phyloP scores from a whole-genome alignment of 2,329 filamentous ascomycete genomes.

The Apiospora malaysiana region DNA sequence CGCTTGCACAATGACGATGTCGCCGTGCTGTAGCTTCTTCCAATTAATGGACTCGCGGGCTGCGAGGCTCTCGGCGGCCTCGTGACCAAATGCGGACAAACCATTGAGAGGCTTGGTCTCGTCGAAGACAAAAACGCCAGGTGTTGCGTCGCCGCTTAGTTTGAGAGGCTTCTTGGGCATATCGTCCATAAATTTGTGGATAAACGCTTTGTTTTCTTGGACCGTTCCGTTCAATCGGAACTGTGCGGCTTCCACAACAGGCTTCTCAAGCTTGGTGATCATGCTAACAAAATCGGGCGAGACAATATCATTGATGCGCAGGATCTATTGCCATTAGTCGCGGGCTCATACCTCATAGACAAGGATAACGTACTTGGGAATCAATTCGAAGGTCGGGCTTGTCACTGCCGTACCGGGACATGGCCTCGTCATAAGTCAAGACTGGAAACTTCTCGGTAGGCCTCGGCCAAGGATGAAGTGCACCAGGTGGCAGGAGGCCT shows the following conservation, averaged over 20 bases:
- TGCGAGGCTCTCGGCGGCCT: constrained; percentile 35
- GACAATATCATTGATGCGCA: constrained; percentile 66
- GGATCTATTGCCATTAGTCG: constrained; percentile 56
- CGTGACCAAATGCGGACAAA: constrained; percentile 58
- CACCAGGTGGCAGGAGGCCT: neutral
- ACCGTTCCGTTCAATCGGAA: constrained; percentile 53
- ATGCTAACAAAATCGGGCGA: constrained; percentile 72
- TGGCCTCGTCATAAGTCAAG: constrained; percentile 74
- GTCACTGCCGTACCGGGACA: constrained; percentile 83
- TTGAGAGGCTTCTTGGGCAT: constrained; percentile 64
- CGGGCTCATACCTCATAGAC: neutral
- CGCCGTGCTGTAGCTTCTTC: constrained; percentile 66
- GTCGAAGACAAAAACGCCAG: constrained; percentile 80
- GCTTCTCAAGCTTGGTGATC: constrained; percentile 72
- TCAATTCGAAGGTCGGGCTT: constrained; percentile 88
- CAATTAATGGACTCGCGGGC: constrained; percentile 30
- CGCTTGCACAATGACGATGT: constrained; percentile 82
- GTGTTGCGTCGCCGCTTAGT: constrained; percentile 74
- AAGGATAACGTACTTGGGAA: constrained; percentile 58
- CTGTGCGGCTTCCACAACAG: constrained; percentile 77
- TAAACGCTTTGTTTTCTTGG: constrained; percentile 44
- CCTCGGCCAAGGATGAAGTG: neutral
- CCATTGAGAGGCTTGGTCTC: constrained; percentile 75
- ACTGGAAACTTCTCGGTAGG: neutral
- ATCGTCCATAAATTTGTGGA: constrained; percentile 72